These are phyloP conservation scores for Chytridium lagenaria DNA, from an alignment of 371 early-diverging fungal species.

Conservation along the genomic window DNA sequence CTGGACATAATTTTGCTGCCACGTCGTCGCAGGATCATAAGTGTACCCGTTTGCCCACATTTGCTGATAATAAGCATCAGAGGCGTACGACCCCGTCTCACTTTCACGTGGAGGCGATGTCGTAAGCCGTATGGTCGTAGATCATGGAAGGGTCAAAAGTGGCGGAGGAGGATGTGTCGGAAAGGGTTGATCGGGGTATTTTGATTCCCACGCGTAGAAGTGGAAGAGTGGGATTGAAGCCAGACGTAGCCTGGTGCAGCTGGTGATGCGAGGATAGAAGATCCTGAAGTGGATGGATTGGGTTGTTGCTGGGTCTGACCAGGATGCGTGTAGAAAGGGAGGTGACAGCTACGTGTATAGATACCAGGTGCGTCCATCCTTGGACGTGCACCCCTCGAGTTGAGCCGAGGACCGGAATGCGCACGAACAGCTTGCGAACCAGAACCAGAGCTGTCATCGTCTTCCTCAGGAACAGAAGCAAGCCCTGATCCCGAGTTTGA, in stretches of 20 bases:
- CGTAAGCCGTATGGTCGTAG: no score
- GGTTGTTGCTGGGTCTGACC: background rate
- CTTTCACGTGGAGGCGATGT: no score
- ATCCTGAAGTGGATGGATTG: background rate
- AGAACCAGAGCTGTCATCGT: background rate
- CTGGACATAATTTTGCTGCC: no score
- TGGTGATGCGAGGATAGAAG: background rate
- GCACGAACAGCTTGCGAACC: background rate
- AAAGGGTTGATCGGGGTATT: no score
- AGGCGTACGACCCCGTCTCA: no score
- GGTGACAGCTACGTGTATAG: background rate
- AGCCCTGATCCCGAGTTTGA: background rate
- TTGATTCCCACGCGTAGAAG: no score
- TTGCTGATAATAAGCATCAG: no score
- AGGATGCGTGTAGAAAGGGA: background rate
- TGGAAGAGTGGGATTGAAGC: background rate
- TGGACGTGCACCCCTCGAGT: background rate
- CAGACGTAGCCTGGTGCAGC: conserved; percentile 1
- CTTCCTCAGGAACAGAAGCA: background rate
- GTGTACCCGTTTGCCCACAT: no score
- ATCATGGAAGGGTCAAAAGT: no score
- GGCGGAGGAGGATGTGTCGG: no score
- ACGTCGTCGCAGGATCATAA: no score
- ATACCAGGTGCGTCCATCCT: conserved; percentile 10
- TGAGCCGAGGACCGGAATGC: background rate